phyloP scores from a whole-genome alignment of 176 grass and related monocot species.

The Hordeum vulgare region MorexV3_pseudomolecules_assembly NC_058521.1:467219768-467220267 shows the following conservation, averaged over 20 bases:
- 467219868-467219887: no score
- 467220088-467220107: conserved; percentile 26
- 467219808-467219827: conserved; percentile 18
- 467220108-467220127: background rate
- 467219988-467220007: background rate
- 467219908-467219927: background rate
- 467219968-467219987: background rate
- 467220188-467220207: background rate
- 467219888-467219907: conserved; percentile 11
- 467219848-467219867: conserved; percentile 38
- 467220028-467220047: background rate
- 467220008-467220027: background rate
- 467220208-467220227: background rate
- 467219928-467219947: no score
- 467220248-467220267: background rate
- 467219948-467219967: background rate
- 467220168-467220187: no score
- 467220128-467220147: background rate
- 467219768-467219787: background rate
- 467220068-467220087: conserved; percentile 21
- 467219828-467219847: background rate
- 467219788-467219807: background rate
- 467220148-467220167: conserved; percentile 35
- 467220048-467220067: background rate
- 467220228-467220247: background rate